Conservation (phyloP, 108 stramenopile genomes). For the Skeletonema grethae region DNA sequence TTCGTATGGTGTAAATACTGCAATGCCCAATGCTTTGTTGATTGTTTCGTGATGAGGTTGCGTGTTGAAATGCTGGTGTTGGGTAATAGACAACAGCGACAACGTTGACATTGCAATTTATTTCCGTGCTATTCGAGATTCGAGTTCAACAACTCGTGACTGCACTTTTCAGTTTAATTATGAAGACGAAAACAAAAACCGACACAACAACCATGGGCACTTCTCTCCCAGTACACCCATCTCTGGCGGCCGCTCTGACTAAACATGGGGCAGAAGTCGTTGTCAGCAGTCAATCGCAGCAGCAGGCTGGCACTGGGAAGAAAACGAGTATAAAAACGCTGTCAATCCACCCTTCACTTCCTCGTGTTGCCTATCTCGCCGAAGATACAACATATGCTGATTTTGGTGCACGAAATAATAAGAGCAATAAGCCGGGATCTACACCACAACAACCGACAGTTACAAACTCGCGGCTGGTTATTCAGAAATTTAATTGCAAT, state of each 20-base stretch:
- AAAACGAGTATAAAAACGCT: constrained; percentile 28
- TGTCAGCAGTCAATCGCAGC: neutral
- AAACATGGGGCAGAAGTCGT: constrained; percentile 1
- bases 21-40: too few species aligned
- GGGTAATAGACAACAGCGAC: too few species aligned
- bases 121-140: too few species aligned
- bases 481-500: constrained; percentile 26
- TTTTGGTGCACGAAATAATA: constrained; percentile 10
- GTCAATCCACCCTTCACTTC: constrained; percentile 36
- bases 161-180: too few species aligned
- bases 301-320: neutral
- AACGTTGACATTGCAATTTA: too few species aligned
- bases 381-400: constrained; percentile 14
- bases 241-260: constrained; percentile 21
- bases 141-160: too few species aligned
- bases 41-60: too few species aligned
- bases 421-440: neutral
- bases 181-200: too few species aligned
- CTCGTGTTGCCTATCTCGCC: constrained; percentile 35
- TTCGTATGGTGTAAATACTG: too few species aligned
- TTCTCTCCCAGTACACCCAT: constrained; percentile 16
- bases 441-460: constrained; percentile 8
- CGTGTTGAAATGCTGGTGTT: too few species aligned
- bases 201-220: too few species aligned
- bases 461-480: constrained; percentile 22